Conservation (phyloP, 139 green algal species). For the Closterium sp. region DNA sequence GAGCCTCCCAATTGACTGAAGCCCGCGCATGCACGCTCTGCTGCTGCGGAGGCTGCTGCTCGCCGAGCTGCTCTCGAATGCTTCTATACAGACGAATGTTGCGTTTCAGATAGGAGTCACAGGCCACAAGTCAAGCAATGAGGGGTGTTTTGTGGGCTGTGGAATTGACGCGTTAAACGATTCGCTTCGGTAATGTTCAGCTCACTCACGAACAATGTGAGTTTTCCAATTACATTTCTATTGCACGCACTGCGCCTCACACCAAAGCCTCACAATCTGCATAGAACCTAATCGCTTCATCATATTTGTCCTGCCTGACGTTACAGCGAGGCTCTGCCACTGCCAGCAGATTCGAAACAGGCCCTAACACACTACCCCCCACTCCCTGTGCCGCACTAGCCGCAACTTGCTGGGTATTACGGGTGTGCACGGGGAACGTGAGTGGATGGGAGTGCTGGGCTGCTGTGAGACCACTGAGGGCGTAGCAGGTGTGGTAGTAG, state of each 20-base stretch:
- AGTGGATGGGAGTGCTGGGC: constrained; percentile 61
- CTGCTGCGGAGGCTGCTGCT: background rate
- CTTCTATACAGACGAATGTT: too few species aligned
- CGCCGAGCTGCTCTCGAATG: too few species aligned
- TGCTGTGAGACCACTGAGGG: constrained; percentile 80
- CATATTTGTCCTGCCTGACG: background rate
- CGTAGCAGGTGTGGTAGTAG: constrained; percentile 99
- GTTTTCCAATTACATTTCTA: background rate
- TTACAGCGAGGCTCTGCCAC: constrained; percentile 25
- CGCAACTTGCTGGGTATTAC: background rate
- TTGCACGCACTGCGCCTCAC: background rate
- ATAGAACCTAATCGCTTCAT: constrained; percentile 1
- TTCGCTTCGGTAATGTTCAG: background rate
- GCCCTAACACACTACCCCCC: constrained; percentile 13
- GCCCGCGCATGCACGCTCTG: background rate
- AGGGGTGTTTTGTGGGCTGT: too few species aligned
- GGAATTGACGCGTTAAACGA: background rate
- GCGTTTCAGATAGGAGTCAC: too few species aligned
- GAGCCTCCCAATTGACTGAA: background rate
- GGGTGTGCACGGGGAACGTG: too few species aligned
- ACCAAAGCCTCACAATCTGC: background rate
- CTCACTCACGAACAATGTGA: too few species aligned
- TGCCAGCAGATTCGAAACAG: constrained; percentile 27
- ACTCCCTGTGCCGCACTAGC: background rate
- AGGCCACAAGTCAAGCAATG: too few species aligned